Conservation (phyloP, 352 stramenopile genomes). For the Phytophthora syringae region DNA sequence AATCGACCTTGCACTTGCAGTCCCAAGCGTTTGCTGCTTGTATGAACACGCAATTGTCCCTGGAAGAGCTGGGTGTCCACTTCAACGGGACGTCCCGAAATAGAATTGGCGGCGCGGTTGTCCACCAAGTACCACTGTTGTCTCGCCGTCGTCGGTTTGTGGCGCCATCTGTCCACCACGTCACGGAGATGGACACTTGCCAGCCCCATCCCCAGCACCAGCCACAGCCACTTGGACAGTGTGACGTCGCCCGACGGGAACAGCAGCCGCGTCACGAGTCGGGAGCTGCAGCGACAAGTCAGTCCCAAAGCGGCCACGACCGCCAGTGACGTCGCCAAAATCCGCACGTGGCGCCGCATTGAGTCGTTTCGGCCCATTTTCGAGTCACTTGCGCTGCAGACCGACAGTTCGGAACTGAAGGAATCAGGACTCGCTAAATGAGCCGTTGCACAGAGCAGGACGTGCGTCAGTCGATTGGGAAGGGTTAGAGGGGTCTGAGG, state of each 20-base stretch:
- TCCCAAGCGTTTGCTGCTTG: constrained; percentile 16
- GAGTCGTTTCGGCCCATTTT: not conserved
- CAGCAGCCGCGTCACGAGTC: constrained; percentile 31
- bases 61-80: constrained; percentile 30
- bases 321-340: constrained; percentile 3
- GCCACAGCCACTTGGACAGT: constrained; percentile 46
- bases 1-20: constrained; percentile 75
- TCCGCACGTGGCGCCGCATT: not conserved
- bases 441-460: constrained; percentile 6
- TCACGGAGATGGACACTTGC: constrained; percentile 46
- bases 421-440: not conserved
- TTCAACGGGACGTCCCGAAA: constrained; percentile 4
- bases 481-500: not conserved
- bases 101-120: constrained; percentile 5
- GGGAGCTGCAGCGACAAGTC: not conserved
- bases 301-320: constrained; percentile 9
- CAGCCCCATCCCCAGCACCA: constrained; percentile 44
- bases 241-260: constrained; percentile 62
- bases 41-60: constrained; percentile 15
- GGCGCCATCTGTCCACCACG: constrained; percentile 9
- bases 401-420: constrained; percentile 13
- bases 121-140: constrained; percentile 21
- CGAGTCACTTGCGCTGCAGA: not conserved
- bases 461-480: not conserved
- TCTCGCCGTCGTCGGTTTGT: not conserved